Evolutionary conservation across 2,329 filamentous ascomycete species (phyloP).

Genomic region (Fusarium euwallaceae): DNA sequence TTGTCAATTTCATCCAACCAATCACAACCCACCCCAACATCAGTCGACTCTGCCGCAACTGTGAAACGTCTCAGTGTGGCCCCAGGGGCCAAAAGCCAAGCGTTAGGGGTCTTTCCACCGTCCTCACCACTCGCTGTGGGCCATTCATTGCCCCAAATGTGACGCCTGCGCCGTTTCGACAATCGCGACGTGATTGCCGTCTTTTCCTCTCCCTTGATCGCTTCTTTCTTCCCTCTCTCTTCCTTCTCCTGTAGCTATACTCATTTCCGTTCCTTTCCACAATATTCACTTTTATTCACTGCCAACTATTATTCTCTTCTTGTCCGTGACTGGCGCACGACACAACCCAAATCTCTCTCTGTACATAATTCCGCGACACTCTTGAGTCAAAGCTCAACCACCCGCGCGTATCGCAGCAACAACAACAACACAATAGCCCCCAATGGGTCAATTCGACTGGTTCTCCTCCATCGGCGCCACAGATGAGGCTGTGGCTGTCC

Average conservation of each 20-base stretch:
- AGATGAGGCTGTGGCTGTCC: conserved; percentile 67
- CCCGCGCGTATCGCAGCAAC: neutral
- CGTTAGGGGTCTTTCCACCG: conserved; percentile 32
- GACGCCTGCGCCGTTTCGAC: conserved; percentile 15
- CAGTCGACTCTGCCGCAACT: conserved; percentile 53
- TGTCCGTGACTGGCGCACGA: conserved; percentile 47
- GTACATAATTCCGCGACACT: conserved; percentile 14
- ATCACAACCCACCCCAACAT: conserved; percentile 36
- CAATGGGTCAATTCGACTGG: conserved; percentile 69
- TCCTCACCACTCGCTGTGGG: conserved; percentile 38
- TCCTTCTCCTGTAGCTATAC: conserved; percentile 25
- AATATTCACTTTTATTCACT: conserved; percentile 11
- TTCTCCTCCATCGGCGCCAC: conserved; percentile 70
- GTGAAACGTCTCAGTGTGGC: conserved; percentile 59
- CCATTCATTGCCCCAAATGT: conserved; percentile 33
- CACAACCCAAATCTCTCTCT: conserved; percentile 12
- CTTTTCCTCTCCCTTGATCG: conserved; percentile 9
- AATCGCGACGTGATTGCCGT: conserved; percentile 48
- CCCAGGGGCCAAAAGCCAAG: conserved; percentile 35
- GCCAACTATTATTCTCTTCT: conserved; percentile 7
- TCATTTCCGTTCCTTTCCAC: conserved; percentile 6
- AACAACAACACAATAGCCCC: neutral
- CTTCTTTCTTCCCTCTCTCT: conserved; percentile 22
- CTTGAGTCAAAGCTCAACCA: neutral
- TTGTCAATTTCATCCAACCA: conserved; percentile 26